These are phyloP conservation scores for Ochetophila trinervis DNA, from an alignment of 306 rosid genomes.

Conservation along the genomic window DNA sequence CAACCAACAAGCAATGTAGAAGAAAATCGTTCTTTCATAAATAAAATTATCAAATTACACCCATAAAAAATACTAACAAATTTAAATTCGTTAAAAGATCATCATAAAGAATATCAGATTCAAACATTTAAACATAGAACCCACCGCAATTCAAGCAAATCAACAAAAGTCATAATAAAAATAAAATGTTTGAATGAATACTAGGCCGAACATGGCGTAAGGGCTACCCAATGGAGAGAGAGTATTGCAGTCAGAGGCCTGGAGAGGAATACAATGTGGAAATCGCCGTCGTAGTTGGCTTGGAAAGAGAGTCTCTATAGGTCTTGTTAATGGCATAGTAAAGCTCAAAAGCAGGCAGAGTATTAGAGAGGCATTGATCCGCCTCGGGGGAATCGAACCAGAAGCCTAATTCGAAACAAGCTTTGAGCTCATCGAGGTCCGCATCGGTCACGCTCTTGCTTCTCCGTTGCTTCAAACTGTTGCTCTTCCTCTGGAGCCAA, in stretches of 20 bases:
- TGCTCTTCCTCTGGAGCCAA: conserved; percentile 78
- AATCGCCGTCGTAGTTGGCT: conserved; percentile 23
- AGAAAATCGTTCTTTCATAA: background rate
- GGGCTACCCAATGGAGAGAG: conserved; percentile 61
- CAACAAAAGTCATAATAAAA: no score
- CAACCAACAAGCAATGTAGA: background rate
- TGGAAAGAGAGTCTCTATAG: conserved; percentile 43
- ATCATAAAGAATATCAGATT: background rate
- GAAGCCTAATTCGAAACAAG: conserved; percentile 84
- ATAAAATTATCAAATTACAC: background rate
- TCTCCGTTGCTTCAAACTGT: conserved; percentile 54
- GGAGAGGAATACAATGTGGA: conserved; percentile 4
- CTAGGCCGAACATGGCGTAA: conserved; percentile 51
- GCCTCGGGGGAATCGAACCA: conserved; percentile 69
- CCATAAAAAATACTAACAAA: background rate
- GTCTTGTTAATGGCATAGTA: conserved; percentile 72
- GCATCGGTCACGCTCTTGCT: conserved; percentile 84
- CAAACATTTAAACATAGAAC: no score
- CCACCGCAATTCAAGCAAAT: no score
- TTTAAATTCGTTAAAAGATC: background rate
- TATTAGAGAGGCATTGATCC: conserved; percentile 63
- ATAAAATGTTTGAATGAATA: conserved; percentile 6
- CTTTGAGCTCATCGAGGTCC: conserved; percentile 84
- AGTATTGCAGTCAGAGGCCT: conserved; percentile 42
- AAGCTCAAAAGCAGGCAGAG: conserved; percentile 78